These are phyloP conservation scores for Raphanus raphanistrum DNA, from an alignment of 345 rosid genomes.

Conservation along the genomic window DNA sequence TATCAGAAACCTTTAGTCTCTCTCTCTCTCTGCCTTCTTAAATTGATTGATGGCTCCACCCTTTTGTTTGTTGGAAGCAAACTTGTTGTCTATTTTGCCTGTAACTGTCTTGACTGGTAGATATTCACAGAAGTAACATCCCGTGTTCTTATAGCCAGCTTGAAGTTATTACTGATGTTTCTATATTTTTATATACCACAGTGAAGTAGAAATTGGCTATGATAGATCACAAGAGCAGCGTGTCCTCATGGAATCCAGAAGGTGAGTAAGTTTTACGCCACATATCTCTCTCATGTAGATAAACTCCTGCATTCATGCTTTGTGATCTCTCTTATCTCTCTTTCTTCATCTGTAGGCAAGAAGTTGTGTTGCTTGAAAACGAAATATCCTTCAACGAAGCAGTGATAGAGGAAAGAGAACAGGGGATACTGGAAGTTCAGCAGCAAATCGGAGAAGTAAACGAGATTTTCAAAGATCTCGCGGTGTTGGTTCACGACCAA, in stretches of 20 bases:
- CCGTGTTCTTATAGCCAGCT: neutral
- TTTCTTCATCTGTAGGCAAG: conserved; percentile 57
- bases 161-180: conserved; percentile 11
- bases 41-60: neutral
- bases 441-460: conserved; percentile 92
- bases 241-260: conserved; percentile 72
- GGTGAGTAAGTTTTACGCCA: conserved; percentile 38
- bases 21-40: neutral
- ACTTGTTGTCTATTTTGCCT: neutral
- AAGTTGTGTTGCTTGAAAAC: conserved; percentile 76
- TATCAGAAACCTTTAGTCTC: neutral
- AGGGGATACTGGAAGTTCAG: conserved; percentile 83
- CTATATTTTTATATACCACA: neutral
- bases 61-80: conserved; percentile 2
- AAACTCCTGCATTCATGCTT: neutral
- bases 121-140: neutral
- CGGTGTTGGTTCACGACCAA: conserved; percentile 88
- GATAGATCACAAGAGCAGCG: conserved; percentile 63
- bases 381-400: conserved; percentile 92
- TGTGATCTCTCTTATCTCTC: conserved; percentile 8
- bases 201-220: conserved; percentile 52
- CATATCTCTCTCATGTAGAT: neutral
- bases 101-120: neutral
- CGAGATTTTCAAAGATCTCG: conserved; percentile 91
- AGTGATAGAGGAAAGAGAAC: conserved; percentile 87